A percentile compares a stretch with the other conserved stretches of the same genome.
Evolutionary conservation across 2,329 filamentous ascomycete genomes (phyloP).

Genomic region (Neurospora crassa): DNA sequence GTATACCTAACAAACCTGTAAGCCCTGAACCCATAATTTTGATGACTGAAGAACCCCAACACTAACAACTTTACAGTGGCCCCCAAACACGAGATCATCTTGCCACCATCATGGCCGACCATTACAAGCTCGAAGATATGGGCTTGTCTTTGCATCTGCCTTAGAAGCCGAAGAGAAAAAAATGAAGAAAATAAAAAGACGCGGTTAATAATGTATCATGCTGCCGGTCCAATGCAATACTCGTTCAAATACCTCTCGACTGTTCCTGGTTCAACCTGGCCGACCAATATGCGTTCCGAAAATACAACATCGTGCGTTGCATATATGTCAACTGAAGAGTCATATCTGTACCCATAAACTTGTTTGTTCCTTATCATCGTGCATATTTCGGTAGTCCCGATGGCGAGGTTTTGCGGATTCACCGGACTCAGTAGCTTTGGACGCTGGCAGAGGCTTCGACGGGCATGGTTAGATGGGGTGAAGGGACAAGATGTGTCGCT

Average conservation of each 20-base stretch:
- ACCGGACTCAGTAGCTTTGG: neutral
- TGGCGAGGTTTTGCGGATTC: neutral
- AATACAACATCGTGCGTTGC: neutral
- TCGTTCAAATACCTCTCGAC: neutral
- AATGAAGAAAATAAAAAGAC: slow-evolving; percentile 7
- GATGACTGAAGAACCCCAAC: too few species aligned
- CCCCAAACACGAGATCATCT: slow-evolving; percentile 62
- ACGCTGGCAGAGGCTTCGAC: neutral
- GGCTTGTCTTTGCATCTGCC: slow-evolving; percentile 41
- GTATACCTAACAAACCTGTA: slow-evolving; percentile 29
- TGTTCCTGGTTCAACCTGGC: neutral
- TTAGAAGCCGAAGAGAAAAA: slow-evolving; percentile 8
- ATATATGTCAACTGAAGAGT: neutral
- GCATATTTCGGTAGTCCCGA: neutral
- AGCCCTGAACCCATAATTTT: slow-evolving; percentile 18
- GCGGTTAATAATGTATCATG: neutral
- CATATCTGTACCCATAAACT: neutral
- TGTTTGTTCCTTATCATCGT: neutral
- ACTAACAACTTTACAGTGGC: slow-evolving; percentile 34
- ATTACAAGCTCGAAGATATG: slow-evolving; percentile 66
- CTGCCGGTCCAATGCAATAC: neutral
- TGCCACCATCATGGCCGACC: slow-evolving; percentile 64
- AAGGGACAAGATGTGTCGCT: neutral
- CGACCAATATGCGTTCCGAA: neutral
- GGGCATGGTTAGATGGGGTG: neutral